Evolutionary conservation across 208 protist species (phyloP).

Genomic region (Herpetomonas tarakana): DNA sequence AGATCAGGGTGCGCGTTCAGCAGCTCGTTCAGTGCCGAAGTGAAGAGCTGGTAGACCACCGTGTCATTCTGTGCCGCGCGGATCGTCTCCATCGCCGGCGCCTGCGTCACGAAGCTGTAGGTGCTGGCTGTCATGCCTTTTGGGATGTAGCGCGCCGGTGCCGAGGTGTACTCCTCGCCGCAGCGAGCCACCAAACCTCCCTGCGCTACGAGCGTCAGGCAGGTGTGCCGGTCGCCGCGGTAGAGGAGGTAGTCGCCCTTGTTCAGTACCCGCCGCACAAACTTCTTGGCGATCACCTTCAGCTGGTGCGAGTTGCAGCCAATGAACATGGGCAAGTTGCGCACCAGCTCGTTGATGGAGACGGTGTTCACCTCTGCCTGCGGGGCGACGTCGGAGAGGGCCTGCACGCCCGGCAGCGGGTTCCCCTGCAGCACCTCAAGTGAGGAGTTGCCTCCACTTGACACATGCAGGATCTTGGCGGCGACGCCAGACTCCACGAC

Average conservation of each 20-base stretch:
- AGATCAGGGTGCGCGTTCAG: conserved; percentile 72
- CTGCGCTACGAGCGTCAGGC: conserved; percentile 65
- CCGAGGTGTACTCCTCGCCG: conserved; percentile 46
- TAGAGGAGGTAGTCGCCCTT: conserved; percentile 73
- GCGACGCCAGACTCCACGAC: conserved; percentile 35
- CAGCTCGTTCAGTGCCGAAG: conserved; percentile 62
- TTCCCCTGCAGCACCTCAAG: conserved; percentile 97
- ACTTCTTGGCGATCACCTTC: conserved; percentile 50
- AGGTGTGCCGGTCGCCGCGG: conserved; percentile 50
- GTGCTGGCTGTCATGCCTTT: conserved; percentile 68
- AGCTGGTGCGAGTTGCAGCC: conserved; percentile 75
- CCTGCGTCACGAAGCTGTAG: conserved; percentile 80
- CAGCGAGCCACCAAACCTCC: conserved; percentile 52
- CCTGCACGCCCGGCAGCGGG: conserved; percentile 82
- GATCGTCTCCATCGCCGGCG: conserved; percentile 62
- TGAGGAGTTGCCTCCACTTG: conserved; percentile 97
- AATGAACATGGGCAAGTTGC: conserved; percentile 65
- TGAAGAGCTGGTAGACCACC: conserved; percentile 75
- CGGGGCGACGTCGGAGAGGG: conserved; percentile 65
- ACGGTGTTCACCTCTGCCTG: conserved; percentile 28
- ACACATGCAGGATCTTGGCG: conserved; percentile 91
- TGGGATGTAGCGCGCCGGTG: conserved; percentile 51
- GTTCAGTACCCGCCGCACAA: conserved; percentile 51
- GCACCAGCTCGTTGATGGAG: conserved; percentile 60
- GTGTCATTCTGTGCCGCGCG: conserved; percentile 64